phyloP scores from a whole-genome alignment of 345 rosid species.

The Syzygium grande region DNA sequence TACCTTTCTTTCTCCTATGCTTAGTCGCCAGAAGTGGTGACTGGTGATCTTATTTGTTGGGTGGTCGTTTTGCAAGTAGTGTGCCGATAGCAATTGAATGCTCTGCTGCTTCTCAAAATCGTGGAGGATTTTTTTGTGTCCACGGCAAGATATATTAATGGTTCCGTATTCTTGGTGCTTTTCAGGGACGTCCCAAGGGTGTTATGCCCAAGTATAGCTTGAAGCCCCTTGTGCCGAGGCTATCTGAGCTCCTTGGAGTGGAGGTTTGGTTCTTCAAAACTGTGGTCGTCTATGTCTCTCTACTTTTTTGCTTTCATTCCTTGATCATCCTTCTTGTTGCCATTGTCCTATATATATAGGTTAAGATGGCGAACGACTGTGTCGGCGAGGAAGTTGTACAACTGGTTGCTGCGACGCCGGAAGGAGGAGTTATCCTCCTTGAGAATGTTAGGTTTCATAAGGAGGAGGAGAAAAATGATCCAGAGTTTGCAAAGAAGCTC shows the following conservation, averaged over 20 bases:
- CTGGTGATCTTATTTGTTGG: neutral
- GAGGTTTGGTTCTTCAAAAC: constrained; percentile 31
- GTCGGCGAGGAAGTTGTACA: constrained; percentile 74
- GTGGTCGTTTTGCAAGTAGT: neutral
- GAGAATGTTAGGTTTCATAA: constrained; percentile 90
- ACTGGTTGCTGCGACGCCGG: constrained; percentile 53
- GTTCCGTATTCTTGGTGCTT: constrained; percentile 3
- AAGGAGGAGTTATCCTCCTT: constrained; percentile 77
- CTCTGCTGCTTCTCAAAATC: neutral
- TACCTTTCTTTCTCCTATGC: neutral
- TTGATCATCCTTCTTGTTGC: neutral
- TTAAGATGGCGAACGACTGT: constrained; percentile 77
- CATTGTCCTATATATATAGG: constrained; percentile 24
- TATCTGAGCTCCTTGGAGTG: constrained; percentile 79
- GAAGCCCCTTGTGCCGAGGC: constrained; percentile 87
- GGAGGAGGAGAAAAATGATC: constrained; percentile 96
- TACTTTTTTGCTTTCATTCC: neutral
- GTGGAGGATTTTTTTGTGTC: neutral
- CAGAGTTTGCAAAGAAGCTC: constrained; percentile 89
- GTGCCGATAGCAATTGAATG: neutral
- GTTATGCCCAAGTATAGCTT: constrained; percentile 90
- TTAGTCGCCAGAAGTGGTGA: neutral
- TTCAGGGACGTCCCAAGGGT: constrained; percentile 96
- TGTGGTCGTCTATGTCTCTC: neutral
- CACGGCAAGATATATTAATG: neutral